A percentile compares a stretch with the other conserved stretches of the same genome.
These are phyloP conservation scores for Aspergillus nomiae DNA, from an alignment of 2,329 filamentous ascomycete species.

Conservation along the genomic window DNA sequence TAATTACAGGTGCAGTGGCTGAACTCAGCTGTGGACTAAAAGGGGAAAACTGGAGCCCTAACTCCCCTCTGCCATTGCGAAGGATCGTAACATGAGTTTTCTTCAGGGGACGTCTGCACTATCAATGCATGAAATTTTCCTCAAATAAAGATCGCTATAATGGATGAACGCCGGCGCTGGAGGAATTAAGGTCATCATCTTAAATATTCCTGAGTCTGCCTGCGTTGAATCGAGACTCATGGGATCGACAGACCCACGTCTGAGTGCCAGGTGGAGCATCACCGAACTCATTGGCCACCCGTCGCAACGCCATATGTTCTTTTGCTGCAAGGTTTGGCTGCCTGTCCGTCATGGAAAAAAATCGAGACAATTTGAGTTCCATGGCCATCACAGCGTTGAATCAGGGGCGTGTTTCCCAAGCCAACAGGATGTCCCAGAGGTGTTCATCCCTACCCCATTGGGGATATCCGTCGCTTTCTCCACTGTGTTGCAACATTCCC, in stretches of 20 bases:
- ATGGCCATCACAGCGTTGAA: neutral
- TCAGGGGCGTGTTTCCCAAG: neutral
- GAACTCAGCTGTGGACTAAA: neutral
- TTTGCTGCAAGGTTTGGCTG: neutral
- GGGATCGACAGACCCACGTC: conserved; percentile 3
- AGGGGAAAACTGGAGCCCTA: neutral
- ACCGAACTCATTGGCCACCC: neutral
- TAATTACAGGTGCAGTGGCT: neutral
- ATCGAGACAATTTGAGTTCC: neutral
- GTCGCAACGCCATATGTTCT: neutral
- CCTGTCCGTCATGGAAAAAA: neutral
- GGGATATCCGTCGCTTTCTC: neutral
- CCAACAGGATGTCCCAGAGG: neutral
- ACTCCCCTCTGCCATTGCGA: neutral
- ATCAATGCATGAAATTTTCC: neutral
- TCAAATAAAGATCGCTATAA: neutral
- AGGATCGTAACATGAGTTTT: neutral
- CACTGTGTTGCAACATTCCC: conserved; percentile 1
- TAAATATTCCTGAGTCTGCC: neutral
- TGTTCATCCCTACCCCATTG: neutral
- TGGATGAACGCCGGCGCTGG: neutral
- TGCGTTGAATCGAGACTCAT: neutral
- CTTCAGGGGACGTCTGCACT: neutral
- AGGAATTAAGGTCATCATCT: neutral
- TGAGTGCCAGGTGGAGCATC: neutral